Base-by-base conservation (phyloP, 2,329 filamentous ascomycete species). In the Trichophyton rubrum region DNA sequence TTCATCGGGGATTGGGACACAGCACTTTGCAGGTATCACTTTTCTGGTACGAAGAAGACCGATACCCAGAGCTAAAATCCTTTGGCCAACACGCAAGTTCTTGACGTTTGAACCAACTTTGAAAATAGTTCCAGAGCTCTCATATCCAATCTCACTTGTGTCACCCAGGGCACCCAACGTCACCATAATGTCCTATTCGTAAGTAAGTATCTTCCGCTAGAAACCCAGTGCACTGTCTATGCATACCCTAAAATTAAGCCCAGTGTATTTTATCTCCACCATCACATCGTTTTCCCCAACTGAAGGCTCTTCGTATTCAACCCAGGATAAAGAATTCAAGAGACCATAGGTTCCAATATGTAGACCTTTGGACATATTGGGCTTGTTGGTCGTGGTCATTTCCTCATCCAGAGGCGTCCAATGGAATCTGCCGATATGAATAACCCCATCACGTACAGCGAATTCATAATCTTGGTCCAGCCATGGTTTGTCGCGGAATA, bases 1-100 rank as follows among this genome's bases (percentile, higher is more conserved):
- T 0, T 49, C 22, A n/a, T 69, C 66, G 1, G 71, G 70, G 2
- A 73, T 24, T 15, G 45, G 20, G 3, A 49, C 3, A 27, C 45
- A 49, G 20, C 13, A 11, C 8, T 49, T 13, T 24, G 22, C 45
- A 11, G 45, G 9, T 6, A 49, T 13, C 20, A 49, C 20, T 5
- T 49, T 49, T 1, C 4, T 13, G 3, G 45, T 24, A 11, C 45
- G 22, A 49, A 49, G 20, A 5, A 49, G 8, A 4, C 45, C 45
- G 3, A 20, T 24, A 9, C 20, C 4, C 2, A 11, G 6, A 22
- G 22, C 3, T 2, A 49, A 11, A 24, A 49, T n/a, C 22, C 9
- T 49, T 27, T 49, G 45, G 1, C 45, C 45, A 24, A 49, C 8
- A 24, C 24, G 20, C 45, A 49, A 4, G 20, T n/a, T 6, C 9